Base-by-base conservation (phyloP, 345 rosid genomes). In the Syzygium jambos region DNA sequence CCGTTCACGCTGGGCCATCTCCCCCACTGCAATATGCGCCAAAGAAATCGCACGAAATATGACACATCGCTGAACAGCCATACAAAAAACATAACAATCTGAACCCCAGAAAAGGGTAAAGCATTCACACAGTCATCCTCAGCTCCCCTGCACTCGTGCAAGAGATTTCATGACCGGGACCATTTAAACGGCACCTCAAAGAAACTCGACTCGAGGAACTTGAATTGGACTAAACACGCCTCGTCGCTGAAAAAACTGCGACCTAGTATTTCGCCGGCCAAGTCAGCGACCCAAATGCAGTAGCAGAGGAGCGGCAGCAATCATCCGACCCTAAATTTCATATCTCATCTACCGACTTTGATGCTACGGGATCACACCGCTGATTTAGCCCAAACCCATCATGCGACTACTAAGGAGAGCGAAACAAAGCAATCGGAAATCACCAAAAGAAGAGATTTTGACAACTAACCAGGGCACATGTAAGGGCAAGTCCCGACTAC, bases 381-480 rank as follows among this genome's bases (percentile, higher is more conserved):
- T 19, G 82, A 73, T 10, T 73, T 38, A 38, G 82, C 82, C 82
- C 46, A 21, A 84, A 63, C 38, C 25, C 57, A 38, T 30, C 57
- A 55, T 19, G n/a, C 38, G 38, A 78, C 21, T 49, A 8, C 25
- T 53, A 77, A 43, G 15, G 82, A 73, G 49, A 73, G 15, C 25
- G 11, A 27, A 68, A 21, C 56, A 51, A 56, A 41, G 30, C 14
- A 34, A 65, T n/a, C 15, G 52, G 38, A 46, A 10, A 15, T 53
- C 16, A 34, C n/a, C 29, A 77, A 52, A 65, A 25, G 22, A 29
- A 63, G 8, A 49, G 22, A 30, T 21, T 17, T 78, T 21, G 46
- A 16, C 51, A 34, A 86, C 46, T 86, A 97, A 97, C 99, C 98
- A 52, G 98, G 97, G 91, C 98, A 97, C 98, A 97, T 96, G 88